Evolutionary conservation across 257 asterid genomes (phyloP).

Genomic region (Solanum commersonii): DNA sequence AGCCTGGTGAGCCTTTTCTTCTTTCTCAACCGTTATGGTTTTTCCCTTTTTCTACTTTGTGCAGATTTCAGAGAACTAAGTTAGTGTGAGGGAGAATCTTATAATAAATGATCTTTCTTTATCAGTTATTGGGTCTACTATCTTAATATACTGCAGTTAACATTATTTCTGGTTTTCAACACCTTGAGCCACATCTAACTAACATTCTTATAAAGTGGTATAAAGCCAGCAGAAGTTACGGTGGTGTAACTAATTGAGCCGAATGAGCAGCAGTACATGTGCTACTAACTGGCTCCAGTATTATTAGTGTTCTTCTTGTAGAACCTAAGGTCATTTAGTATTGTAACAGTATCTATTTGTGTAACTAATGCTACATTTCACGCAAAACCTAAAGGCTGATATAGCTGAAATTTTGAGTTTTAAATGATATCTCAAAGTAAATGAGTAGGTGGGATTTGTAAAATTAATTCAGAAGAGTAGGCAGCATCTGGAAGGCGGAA

Average conservation of each 20-base stretch:
- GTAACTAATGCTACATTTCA: neutral
- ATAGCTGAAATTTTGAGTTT: neutral
- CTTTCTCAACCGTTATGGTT: neutral
- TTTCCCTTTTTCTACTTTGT: neutral
- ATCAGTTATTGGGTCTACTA: neutral
- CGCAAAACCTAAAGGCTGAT: neutral
- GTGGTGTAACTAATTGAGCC: neutral
- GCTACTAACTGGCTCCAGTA: neutral
- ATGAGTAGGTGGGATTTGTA: neutral
- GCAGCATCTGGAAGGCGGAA: neutral
- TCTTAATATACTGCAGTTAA: neutral
- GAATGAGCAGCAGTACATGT: neutral
- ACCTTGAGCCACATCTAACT: neutral
- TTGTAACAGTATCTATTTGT: neutral
- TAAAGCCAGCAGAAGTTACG: neutral
- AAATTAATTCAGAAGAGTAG: neutral
- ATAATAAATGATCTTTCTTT: neutral
- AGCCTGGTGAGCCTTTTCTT: slow-evolving; percentile 56
- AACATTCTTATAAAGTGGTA: neutral
- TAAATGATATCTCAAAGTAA: neutral
- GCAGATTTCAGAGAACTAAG: neutral
- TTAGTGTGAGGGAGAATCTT: neutral
- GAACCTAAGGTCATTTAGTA: neutral
- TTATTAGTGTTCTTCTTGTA: neutral
- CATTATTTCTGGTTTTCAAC: neutral